These are phyloP conservation scores for Lophiostoma macrostomum DNA, from an alignment of 495 filamentous ascomycete genomes.

Conservation along the genomic window DNA sequence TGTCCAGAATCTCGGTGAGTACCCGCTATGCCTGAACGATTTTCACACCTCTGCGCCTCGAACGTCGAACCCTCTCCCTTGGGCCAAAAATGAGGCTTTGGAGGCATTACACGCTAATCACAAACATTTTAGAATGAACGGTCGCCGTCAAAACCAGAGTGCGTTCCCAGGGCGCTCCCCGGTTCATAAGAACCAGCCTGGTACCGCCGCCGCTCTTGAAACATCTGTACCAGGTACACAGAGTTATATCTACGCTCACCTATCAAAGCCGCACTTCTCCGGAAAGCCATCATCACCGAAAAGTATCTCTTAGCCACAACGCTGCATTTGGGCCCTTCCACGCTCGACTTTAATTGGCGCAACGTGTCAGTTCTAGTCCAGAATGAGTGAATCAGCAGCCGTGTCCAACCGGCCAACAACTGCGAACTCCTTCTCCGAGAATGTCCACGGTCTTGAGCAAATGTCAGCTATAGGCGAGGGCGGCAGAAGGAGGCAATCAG, in stretches of 20 bases:
- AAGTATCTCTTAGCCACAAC: constrained; percentile 8
- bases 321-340: constrained; percentile 7
- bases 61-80: neutral
- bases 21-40: constrained; percentile 4
- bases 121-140: constrained; percentile 1
- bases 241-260: constrained; percentile 14
- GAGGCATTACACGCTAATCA: constrained; percentile 5
- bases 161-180: no score
- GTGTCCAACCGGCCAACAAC: constrained; percentile 7
- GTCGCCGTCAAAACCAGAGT: no score
- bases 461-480: neutral
- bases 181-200: no score
- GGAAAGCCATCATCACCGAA: constrained; percentile 1
- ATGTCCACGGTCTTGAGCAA: constrained; percentile 8
- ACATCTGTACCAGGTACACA: no score
- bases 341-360: constrained; percentile 19
- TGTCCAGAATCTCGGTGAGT: constrained; percentile 8
- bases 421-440: constrained; percentile 18
- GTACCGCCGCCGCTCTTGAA: no score
- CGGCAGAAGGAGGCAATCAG: constrained; percentile 30
- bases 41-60: constrained; percentile 11
- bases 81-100: constrained; percentile 21
- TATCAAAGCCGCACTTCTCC: constrained; percentile 26
- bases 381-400: constrained; percentile 24
- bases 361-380: constrained; percentile 15